Evolutionary conservation across 2,329 filamentous ascomycete genomes (phyloP).

Genomic region (Talaromyces atroroseus): DNA sequence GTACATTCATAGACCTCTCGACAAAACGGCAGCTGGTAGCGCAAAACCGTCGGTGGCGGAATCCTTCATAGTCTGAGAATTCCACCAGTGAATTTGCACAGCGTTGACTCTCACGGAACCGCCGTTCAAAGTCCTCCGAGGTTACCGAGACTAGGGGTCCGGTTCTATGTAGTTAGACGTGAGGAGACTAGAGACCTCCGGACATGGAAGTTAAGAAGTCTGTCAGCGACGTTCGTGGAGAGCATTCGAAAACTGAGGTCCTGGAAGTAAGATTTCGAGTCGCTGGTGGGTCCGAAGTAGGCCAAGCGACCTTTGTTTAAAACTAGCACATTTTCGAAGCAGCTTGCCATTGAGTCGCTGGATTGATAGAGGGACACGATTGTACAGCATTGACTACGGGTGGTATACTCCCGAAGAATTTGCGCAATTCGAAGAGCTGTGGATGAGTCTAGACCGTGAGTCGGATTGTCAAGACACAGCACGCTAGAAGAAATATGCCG

Average conservation of each 20-base stretch:
- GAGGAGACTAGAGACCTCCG: conserved; percentile 20
- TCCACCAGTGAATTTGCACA: background rate
- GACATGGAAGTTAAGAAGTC: conserved; percentile 64
- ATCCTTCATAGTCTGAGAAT: background rate
- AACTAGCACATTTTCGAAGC: conserved; percentile 56
- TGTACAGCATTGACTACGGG: conserved; percentile 46
- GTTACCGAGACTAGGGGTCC: background rate
- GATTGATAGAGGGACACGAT: conserved; percentile 49
- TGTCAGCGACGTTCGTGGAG: conserved; percentile 56
- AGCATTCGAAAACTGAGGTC: conserved; percentile 60
- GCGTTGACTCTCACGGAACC: conserved; percentile 53
- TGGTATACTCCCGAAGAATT: conserved; percentile 34
- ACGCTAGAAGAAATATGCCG: conserved; percentile 21
- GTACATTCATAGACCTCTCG: background rate
- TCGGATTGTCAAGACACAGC: conserved; percentile 37
- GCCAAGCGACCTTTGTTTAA: conserved; percentile 67
- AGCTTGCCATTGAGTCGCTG: conserved; percentile 43
- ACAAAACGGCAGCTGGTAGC: background rate
- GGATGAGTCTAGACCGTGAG: conserved; percentile 49
- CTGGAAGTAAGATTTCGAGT: conserved; percentile 59
- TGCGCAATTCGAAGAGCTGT: conserved; percentile 54
- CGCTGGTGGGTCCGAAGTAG: conserved; percentile 57
- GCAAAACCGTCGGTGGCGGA: background rate
- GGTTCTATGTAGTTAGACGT: background rate
- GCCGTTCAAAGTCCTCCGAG: conserved; percentile 10